Conservation (phyloP, 2,329 filamentous ascomycete genomes). For the Neonectria hederae region DNA sequence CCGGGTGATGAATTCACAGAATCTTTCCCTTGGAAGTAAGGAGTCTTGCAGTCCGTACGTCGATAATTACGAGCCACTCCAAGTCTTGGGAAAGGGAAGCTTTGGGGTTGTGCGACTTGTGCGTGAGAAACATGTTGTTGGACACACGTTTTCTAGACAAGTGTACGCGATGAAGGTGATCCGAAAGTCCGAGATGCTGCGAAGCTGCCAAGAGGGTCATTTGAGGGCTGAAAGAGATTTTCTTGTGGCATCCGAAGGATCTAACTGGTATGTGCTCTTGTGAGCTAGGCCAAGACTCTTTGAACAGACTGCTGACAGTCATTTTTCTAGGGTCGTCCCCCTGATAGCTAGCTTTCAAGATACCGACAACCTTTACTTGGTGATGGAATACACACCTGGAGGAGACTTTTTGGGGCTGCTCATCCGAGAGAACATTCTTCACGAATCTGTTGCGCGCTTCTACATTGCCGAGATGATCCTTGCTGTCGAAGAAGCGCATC, state of each 20-base stretch:
- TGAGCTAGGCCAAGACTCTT: not conserved
- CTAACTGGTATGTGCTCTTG: conserved; percentile 68
- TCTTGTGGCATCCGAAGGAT: conserved; percentile 87
- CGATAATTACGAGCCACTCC: conserved; percentile 76
- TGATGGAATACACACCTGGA: conserved; percentile 99
- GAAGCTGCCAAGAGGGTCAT: conserved; percentile 91
- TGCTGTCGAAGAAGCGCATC: conserved; percentile 91
- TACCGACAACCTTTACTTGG: conserved; percentile 81
- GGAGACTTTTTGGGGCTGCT: conserved; percentile 91
- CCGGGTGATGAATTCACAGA: conserved; percentile 74
- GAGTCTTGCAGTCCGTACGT: conserved; percentile 24
- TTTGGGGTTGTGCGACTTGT: conserved; percentile 93
- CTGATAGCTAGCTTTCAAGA: conserved; percentile 92
- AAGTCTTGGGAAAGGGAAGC: conserved; percentile 89
- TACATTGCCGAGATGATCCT: conserved; percentile 97
- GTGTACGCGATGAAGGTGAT: conserved; percentile 98
- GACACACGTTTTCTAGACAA: conserved; percentile 51
- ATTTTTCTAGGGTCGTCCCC: conserved; percentile 77
- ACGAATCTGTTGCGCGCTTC: conserved; percentile 81
- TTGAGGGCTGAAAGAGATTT: conserved; percentile 92
- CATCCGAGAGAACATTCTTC: conserved; percentile 84
- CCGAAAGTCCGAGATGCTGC: conserved; percentile 90
- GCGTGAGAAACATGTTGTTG: conserved; percentile 64
- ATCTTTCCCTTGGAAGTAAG: conserved; percentile 41
- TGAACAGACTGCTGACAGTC: conserved; percentile 1